Evolutionary conservation across 192 early-diverging fungal species (phyloP), one percentile per base, ranked within the genome.

Genomic region (Coemansia sp.): DNA sequence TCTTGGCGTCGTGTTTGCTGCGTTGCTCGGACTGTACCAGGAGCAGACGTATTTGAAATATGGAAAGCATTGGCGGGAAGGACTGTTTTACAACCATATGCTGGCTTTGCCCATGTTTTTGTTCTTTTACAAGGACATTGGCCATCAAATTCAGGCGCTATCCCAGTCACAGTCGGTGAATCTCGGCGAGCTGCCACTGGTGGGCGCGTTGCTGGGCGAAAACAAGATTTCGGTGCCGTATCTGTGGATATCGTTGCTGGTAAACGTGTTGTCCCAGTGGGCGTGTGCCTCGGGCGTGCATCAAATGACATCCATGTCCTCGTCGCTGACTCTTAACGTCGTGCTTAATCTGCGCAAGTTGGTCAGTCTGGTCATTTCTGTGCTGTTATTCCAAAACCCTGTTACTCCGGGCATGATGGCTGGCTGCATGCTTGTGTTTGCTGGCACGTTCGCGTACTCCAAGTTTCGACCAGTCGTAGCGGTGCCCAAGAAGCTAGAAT

Each of bases 231-330:
- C 65, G 6, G 57, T 93, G 3, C 92, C 91, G 0, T 71, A 65
- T 16, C 55, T 92, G 51, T 96, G 92, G 91, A 38, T 87, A 6
- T 90, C 88, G 65, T 73, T 94, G 18, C 63, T 73, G 0, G 64
- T 88, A 32, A 94, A 96, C 49, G 78, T 88, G 0, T 41, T 89
- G 16, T 94, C 93, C 32, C 94, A 96, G 90, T 91, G 91, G 78
- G 83, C 93, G 43, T 96, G 94, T 59, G 90, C 93, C 4, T 87
- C 92, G 29, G 94, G 92, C 6, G 94, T 96, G 1, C 90, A 93
- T 53, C 82, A 86, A 23, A 72, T 96, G 67, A 90, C 88, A 3
- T 85, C 91, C 1, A 75, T 93, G 67, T 86, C 90, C 3, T 79
- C 90, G 16, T 88, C 92, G 11, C 78, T 96, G 6, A 93, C 94